Evolutionary conservation across 108 stramenopile genomes (phyloP).

Genomic region (Nitzschia sp.): DNA sequence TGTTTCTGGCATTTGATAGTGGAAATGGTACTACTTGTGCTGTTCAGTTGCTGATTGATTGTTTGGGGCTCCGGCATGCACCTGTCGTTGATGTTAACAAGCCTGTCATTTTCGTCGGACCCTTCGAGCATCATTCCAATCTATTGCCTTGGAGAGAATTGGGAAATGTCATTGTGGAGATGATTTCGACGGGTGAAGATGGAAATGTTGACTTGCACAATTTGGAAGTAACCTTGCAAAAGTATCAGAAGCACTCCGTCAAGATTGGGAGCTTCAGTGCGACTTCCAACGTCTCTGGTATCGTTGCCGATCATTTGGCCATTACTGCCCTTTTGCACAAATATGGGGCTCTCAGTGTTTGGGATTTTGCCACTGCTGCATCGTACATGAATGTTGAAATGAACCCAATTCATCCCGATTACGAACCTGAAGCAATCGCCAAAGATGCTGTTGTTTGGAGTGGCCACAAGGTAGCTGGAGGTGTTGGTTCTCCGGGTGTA

Average conservation of each 20-base stretch:
- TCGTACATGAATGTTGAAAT: constrained; percentile 90
- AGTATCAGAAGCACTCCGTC: constrained; percentile 45
- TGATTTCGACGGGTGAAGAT: constrained; percentile 46
- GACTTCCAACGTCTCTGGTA: constrained; percentile 93
- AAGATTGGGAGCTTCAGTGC: constrained; percentile 90
- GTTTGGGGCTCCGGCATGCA: constrained; percentile 46
- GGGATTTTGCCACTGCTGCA: constrained; percentile 96
- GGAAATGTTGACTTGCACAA: constrained; percentile 65
- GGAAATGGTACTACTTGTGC: constrained; percentile 95
- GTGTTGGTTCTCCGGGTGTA: constrained; percentile 88
- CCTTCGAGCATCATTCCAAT: constrained; percentile 98
- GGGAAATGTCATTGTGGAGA: constrained; percentile 67
- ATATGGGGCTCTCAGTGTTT: constrained; percentile 87
- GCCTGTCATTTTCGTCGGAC: constrained; percentile 89
- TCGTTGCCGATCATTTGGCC: constrained; percentile 74
- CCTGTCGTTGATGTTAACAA: constrained; percentile 3
- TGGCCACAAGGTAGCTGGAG: constrained; percentile 82
- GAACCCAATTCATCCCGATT: constrained; percentile 69
- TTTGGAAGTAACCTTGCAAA: constrained; percentile 64
- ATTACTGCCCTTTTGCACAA: constrained; percentile 79
- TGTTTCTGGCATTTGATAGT: not conserved
- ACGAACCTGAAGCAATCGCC: constrained; percentile 51
- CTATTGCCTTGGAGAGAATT: constrained; percentile 95
- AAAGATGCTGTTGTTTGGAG: constrained; percentile 85
- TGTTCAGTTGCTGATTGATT: constrained; percentile 75